phyloP scores from a whole-genome alignment of 2,329 filamentous ascomycete genomes.

The Blumeria hordei region DNA sequence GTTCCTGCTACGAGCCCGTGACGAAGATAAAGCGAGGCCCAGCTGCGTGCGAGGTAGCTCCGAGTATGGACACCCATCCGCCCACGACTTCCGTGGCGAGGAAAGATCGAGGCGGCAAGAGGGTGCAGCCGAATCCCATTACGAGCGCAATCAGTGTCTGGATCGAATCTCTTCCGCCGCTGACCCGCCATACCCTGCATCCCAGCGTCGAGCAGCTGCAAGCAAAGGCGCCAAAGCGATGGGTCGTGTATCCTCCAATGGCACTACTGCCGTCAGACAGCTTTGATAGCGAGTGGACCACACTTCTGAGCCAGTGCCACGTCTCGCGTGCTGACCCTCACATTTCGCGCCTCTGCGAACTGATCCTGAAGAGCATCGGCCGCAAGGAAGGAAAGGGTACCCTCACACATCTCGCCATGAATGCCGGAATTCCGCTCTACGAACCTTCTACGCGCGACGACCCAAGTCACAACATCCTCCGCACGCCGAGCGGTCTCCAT shows the following conservation, averaged over 20 bases:
- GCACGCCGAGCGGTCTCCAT: constrained; percentile 45
- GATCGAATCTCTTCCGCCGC: constrained; percentile 13
- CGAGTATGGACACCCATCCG: background rate
- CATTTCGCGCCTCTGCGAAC: constrained; percentile 21
- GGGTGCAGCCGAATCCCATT: constrained; percentile 14
- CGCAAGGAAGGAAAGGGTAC: constrained; percentile 16
- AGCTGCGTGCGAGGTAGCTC: background rate
- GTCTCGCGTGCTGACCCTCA: background rate
- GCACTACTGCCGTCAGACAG: constrained; percentile 33
- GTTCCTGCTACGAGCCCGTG: too few species aligned
- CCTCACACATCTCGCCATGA: constrained; percentile 33
- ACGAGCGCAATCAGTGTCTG: constrained; percentile 17
- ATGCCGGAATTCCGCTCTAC: constrained; percentile 33
- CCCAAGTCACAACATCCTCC: constrained; percentile 38
- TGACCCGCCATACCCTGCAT: constrained; percentile 5
- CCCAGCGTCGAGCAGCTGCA: constrained; percentile 5
- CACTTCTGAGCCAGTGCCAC: constrained; percentile 1
- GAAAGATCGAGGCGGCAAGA: background rate
- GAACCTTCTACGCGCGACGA: constrained; percentile 1
- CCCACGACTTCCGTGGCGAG: background rate
- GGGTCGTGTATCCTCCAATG: constrained; percentile 36
- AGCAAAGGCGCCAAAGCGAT: constrained; percentile 24
- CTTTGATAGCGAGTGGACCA: constrained; percentile 21
- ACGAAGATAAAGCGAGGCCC: too few species aligned
- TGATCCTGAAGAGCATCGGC: constrained; percentile 24